These are phyloP conservation scores for Phlegmacium glaucopus DNA, from an alignment of 768 basidiomycete genomes.

Conservation along the genomic window DNA sequence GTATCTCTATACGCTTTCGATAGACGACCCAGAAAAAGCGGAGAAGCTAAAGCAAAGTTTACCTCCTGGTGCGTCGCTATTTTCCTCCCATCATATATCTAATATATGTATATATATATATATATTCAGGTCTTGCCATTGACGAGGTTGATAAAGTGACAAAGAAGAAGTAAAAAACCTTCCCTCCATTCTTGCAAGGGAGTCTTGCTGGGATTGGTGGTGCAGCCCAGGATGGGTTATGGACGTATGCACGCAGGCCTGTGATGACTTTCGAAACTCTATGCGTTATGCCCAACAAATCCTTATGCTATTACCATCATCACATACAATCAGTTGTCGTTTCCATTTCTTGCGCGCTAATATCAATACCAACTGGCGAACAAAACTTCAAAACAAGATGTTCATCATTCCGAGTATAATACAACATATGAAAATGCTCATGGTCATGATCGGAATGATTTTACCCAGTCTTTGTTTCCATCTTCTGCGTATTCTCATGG, in stretches of 20 bases:
- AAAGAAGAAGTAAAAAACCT: conserved; percentile 70
- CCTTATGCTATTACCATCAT: conserved; percentile 9
- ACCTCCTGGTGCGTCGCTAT: conserved; percentile 77
- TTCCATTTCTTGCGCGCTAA: too few relatives aligned
- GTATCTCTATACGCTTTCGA: conserved; percentile 94
- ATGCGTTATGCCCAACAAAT: conserved; percentile 25
- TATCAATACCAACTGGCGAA: too few relatives aligned
- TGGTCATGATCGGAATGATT: conserved; percentile 14
- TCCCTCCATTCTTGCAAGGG: conserved; percentile 16
- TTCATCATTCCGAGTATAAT: conserved; percentile 11
- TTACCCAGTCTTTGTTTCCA: conserved; percentile 22
- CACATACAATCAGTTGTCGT: conserved; percentile 7
- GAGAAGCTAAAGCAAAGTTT: conserved; percentile 95
- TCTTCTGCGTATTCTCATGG: conserved; percentile 8
- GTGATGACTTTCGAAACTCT: conserved; percentile 24
- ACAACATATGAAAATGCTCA: conserved; percentile 6
- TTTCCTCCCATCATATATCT: background rate
- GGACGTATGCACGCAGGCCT: conserved; percentile 17
- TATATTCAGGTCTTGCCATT: conserved; percentile 57
- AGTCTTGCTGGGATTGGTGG: conserved; percentile 12
- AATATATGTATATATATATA: background rate
- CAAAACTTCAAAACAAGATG: conserved; percentile 9
- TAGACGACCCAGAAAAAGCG: conserved; percentile 97
- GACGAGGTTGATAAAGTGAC: conserved; percentile 63
- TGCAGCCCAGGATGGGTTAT: conserved; percentile 8